Evolutionary conservation across 2,329 filamentous ascomycete species (phyloP).

Genomic region (Colletotrichum plurivorum): DNA sequence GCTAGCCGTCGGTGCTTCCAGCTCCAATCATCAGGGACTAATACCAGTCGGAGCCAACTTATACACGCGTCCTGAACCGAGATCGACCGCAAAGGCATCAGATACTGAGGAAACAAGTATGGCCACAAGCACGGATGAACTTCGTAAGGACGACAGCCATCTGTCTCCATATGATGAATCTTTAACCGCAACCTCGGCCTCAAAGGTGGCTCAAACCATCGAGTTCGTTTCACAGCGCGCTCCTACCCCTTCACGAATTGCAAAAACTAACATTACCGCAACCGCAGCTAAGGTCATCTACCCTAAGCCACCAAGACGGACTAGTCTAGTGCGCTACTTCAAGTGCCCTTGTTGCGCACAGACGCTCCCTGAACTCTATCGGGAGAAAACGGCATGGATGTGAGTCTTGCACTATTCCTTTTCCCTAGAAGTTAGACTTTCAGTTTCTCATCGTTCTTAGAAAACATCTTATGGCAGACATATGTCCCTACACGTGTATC

Average conservation of each 20-base stretch:
- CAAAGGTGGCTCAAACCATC: background rate
- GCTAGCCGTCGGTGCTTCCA: background rate
- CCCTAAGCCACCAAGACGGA: background rate
- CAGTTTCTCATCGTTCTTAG: background rate
- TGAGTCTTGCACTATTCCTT: background rate
- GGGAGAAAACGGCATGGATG: background rate
- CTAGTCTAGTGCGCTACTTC: background rate
- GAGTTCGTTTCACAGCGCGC: background rate
- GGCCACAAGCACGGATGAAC: background rate
- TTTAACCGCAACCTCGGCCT: background rate
- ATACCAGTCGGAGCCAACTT: too few relatives aligned
- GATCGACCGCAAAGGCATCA: too few relatives aligned
- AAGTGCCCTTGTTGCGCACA: background rate
- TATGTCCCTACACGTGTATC: background rate
- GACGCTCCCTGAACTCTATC: background rate
- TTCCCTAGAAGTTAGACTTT: background rate
- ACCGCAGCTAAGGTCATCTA: background rate
- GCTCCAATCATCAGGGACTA: fast-evolving
- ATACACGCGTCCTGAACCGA: too few relatives aligned
- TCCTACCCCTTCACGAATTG: background rate
- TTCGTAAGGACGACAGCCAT: background rate
- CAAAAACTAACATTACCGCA: background rate
- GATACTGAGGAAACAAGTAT: too few relatives aligned
- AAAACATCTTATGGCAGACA: background rate
- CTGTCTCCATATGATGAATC: too few relatives aligned